phyloP scores from a whole-genome alignment of 2,329 filamentous ascomycete species.

The Phaeosphaeriaceae sp. region DNA sequence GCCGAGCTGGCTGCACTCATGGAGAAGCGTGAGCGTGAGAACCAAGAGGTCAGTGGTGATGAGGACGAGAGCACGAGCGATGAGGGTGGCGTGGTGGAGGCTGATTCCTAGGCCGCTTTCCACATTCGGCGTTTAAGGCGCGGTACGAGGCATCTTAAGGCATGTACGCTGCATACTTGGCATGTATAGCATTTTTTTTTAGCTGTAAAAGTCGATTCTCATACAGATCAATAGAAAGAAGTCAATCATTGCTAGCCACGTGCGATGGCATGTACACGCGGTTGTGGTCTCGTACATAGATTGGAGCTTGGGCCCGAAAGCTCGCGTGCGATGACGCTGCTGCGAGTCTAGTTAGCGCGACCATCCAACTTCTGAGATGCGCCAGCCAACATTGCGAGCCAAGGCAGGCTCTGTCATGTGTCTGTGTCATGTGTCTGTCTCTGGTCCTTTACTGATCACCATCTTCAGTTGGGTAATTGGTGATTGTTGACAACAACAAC shows the following conservation, averaged over 20 bases:
- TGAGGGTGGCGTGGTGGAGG: conserved; percentile 66
- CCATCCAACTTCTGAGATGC: conserved; percentile 20
- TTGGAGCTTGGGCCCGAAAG: conserved; percentile 19
- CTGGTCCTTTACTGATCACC: not conserved
- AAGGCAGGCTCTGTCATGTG: conserved; percentile 2
- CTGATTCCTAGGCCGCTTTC: conserved; percentile 35
- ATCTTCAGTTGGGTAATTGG: not conserved
- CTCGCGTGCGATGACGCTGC: conserved; percentile 23
- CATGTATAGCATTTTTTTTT: conserved; percentile 22
- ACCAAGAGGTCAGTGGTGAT: conserved; percentile 96
- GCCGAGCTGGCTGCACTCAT: conserved; percentile 96
- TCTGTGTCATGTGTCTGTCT: conserved; percentile 2
- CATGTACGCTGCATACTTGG: conserved; percentile 23
- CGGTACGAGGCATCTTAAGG: conserved; percentile 24
- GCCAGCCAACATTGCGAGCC: conserved; percentile 14
- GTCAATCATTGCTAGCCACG: too few relatives aligned
- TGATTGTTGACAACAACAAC: not conserved
- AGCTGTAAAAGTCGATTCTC: not conserved
- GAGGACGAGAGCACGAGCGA: conserved; percentile 96
- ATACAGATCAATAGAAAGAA: not conserved
- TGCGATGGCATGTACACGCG: not conserved
- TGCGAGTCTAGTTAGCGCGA: conserved; percentile 9
- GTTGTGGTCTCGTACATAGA: not conserved
- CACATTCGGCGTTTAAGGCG: conserved; percentile 37
- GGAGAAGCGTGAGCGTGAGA: conserved; percentile 98